A percentile compares a stretch with the other conserved stretches of the same genome.
Conservation (phyloP, 805 yeast genomes). For the Metschnikowia bowlesiae region DNA sequence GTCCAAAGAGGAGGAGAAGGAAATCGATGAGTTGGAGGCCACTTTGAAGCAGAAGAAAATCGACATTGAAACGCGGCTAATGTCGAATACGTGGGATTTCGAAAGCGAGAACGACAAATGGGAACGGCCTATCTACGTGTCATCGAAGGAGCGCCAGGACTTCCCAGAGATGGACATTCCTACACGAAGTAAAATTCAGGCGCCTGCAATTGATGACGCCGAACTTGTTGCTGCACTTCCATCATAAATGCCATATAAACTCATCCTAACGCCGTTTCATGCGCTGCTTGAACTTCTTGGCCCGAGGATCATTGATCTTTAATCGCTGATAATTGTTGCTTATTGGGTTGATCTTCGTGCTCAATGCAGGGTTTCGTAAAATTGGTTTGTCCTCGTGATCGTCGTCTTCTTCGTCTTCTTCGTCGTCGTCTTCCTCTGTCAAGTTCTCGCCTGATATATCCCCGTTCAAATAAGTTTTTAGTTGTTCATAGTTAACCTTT, state of each 20-base stretch:
- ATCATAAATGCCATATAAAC: slow-evolving; percentile 2
- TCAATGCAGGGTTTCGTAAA: slow-evolving; percentile 11
- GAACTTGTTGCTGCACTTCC: slow-evolving; percentile 17
- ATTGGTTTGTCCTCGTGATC: slow-evolving; percentile 2
- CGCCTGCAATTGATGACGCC: slow-evolving; percentile 8
- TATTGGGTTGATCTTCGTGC: slow-evolving; percentile 25
- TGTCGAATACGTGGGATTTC: slow-evolving; percentile 55
- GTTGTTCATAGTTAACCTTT: slow-evolving; percentile 23
- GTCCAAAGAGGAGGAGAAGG: slow-evolving; percentile 25
- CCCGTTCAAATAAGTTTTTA: slow-evolving; percentile 22
- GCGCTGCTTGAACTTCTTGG: slow-evolving; percentile 40
- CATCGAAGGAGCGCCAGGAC: background rate
- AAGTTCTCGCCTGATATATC: slow-evolving; percentile 5
- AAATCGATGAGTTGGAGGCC: slow-evolving; percentile 37
- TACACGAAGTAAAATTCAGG: slow-evolving; percentile 14
- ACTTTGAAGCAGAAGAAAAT: slow-evolving; percentile 21
- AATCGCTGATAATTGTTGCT: slow-evolving; percentile 50
- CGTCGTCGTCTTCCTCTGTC: slow-evolving; percentile 15
- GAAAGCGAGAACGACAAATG: slow-evolving; percentile 51
- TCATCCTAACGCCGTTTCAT: slow-evolving; percentile 23
- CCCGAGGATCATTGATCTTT: slow-evolving; percentile 46
- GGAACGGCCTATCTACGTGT: slow-evolving; percentile 46
- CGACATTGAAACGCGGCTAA: slow-evolving; percentile 25
- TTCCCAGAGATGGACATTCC: background rate
- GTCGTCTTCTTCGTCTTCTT: slow-evolving; percentile 15